Evolutionary conservation across 192 early-diverging fungal genomes (phyloP).

Genomic region (Coemansia asiatica): DNA sequence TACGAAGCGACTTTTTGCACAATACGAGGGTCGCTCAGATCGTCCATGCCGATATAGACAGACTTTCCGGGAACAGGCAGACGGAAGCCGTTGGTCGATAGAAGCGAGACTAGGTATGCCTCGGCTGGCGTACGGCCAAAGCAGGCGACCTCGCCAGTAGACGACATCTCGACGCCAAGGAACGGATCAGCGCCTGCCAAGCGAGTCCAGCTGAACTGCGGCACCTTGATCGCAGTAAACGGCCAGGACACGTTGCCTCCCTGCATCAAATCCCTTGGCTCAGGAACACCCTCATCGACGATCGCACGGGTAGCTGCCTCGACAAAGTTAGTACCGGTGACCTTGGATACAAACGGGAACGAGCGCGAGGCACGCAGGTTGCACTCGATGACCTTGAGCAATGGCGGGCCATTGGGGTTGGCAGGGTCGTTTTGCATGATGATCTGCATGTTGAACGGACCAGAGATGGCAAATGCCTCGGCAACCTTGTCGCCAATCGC

Average conservation of each 20-base stretch:
- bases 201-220: constrained; percentile 96
- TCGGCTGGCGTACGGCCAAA: constrained; percentile 90
- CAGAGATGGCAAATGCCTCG: constrained; percentile 84
- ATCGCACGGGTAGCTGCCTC: constrained; percentile 86
- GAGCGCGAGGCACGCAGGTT: constrained; percentile 97
- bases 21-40: constrained; percentile 69
- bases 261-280: constrained; percentile 57
- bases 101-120: constrained; percentile 78
- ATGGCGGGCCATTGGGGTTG: constrained; percentile 30
- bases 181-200: constrained; percentile 94
- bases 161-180: constrained; percentile 98
- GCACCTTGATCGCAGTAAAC: constrained; percentile 91
- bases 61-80: constrained; percentile 67
- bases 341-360: constrained; percentile 97
- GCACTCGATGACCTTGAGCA: constrained; percentile 97
- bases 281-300: constrained; percentile 63
- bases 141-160: constrained; percentile 97
- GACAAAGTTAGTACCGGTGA: constrained; percentile 87
- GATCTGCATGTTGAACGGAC: constrained; percentile 99
- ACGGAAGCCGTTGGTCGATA: constrained; percentile 89
- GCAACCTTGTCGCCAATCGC: constrained; percentile 85
- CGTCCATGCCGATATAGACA: constrained; percentile 73
- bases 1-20: constrained; percentile 68
- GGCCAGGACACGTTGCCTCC: constrained; percentile 37
- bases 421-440: constrained; percentile 63